Evolutionary conservation across 805 yeast species (phyloP), one percentile per base, ranked within the genome.

Genomic region (Wickerhamomyces rabaulensis): DNA sequence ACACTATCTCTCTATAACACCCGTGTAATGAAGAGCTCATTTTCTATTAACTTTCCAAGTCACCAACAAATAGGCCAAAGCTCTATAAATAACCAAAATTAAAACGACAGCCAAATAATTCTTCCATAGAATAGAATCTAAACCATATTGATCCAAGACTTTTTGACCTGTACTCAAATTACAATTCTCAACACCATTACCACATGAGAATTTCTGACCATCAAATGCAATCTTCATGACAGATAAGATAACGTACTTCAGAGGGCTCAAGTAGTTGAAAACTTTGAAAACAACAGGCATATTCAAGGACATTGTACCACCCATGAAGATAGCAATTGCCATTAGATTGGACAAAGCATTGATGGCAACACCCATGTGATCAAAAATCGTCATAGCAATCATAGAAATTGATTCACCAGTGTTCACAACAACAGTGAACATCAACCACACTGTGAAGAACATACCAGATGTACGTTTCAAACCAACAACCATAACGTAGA

Each of bases 381-480:
- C 67, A 56, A 87, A 80, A 0, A 83, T 57, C 9, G 89, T 79
- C 57, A 85, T 85, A 52, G 87, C 82, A 41, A 84, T 70, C 2
- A 87, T 83, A 1, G 95, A 95, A 33, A 87, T 69, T 1, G 91
- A 83, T 59, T 87, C 95, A 29, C 95, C 95, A 50, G 87, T 78
- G 50, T 82, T 80, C n/a, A 83, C 76, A 26, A 79, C 71, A 10
- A 76, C 64, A 41, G 78, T 65, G 0, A 82, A 58, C 19, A 78
- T 70, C 51, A 78, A 77, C 38, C 80, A 73, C 57, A 81, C 70
- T 0, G 82, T 74, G 56, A 88, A 87, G 56, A 76, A 88, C 73
- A 83, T 78, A 0, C 68, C 75, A 0, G 82, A 74, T 0, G 79
- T 78, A 43, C 87, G 66, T 17, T 88, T 89, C 36, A 87, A 63